Evolutionary conservation across 441 rosid genomes (phyloP).

Genomic region (Bruguiera hainesii): DNA sequence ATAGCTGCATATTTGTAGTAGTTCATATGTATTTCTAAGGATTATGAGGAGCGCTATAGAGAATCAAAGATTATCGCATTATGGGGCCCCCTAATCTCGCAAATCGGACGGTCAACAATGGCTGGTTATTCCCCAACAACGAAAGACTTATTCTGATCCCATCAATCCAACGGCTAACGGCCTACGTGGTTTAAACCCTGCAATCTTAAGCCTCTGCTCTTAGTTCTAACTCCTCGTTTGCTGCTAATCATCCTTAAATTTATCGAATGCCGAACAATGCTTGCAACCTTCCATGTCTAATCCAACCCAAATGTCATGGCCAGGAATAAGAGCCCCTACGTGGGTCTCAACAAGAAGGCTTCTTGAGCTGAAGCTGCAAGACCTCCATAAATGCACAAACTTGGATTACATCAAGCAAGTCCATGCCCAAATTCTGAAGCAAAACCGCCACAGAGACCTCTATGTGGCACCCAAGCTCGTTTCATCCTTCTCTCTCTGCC

Average conservation of each 20-base stretch:
- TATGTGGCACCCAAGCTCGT: slow-evolving; percentile 61
- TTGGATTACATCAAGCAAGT: slow-evolving; percentile 47
- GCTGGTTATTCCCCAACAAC: too few relatives aligned
- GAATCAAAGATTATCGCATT: too few relatives aligned
- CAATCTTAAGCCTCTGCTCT: too few relatives aligned
- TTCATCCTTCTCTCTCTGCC: slow-evolving; percentile 52
- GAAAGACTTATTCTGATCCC: too few relatives aligned
- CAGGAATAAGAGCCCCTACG: slow-evolving; percentile 56
- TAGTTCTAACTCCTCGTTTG: too few relatives aligned
- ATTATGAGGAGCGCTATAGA: too few relatives aligned
- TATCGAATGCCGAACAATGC: background rate
- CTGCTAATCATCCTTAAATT: background rate
- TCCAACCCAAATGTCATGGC: slow-evolving; percentile 34
- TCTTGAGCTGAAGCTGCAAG: slow-evolving; percentile 58
- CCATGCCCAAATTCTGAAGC: slow-evolving; percentile 49
- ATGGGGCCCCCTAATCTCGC: too few relatives aligned
- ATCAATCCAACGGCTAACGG: too few relatives aligned
- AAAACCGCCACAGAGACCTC: slow-evolving; percentile 39
- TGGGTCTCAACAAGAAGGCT: slow-evolving; percentile 67
- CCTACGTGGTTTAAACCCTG: too few relatives aligned
- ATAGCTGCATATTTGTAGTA: too few relatives aligned
- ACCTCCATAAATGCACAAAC: slow-evolving; percentile 61
- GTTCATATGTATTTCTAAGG: too few relatives aligned
- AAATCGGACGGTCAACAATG: too few relatives aligned
- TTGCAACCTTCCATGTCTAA: slow-evolving; percentile 8